Conservation (phyloP, 805 yeast species). For the Ogataea ganodermae region DNA sequence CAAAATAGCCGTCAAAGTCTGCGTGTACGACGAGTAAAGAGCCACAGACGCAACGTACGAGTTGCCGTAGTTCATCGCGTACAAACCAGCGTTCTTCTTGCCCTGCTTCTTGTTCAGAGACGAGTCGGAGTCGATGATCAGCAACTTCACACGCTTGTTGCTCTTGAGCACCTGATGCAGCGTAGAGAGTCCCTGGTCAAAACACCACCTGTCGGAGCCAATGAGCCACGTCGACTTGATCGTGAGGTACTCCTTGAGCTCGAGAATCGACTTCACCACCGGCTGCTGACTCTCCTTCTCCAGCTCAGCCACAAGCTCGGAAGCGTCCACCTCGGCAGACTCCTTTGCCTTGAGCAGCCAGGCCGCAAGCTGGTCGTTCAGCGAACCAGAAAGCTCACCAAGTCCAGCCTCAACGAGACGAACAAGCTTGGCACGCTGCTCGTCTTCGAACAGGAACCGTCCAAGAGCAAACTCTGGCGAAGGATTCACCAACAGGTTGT, state of each 20-base stretch:
- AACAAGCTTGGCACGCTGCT: constrained; percentile 49
- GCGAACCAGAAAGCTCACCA: constrained; percentile 46
- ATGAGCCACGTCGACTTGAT: constrained; percentile 73
- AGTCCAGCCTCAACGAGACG: constrained; percentile 46
- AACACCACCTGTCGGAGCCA: constrained; percentile 95
- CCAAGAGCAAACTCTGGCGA: constrained; percentile 92
- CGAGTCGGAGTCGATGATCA: constrained; percentile 87
- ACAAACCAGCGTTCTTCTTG: constrained; percentile 90
- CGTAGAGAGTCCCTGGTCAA: constrained; percentile 89
- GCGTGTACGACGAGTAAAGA: constrained; percentile 90
- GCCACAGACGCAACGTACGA: constrained; percentile 94
- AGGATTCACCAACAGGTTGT: constrained; percentile 57
- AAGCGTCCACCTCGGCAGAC: constrained; percentile 33
- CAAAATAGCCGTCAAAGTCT: constrained; percentile 79
- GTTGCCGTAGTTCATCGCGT: constrained; percentile 90
- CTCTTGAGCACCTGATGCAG: constrained; percentile 81
- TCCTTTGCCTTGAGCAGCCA: constrained; percentile 64
- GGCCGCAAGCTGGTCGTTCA: constrained; percentile 59
- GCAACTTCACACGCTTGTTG: constrained; percentile 70
- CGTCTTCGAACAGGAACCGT: constrained; percentile 58
- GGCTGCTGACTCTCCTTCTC: no score
- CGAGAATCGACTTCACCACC: constrained; percentile 45
- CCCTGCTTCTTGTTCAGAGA: constrained; percentile 51
- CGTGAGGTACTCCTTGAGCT: constrained; percentile 46
- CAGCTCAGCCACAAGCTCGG: constrained; percentile 34